phyloP scores from a whole-genome alignment of 495 filamentous ascomycete species.

The Hypoxylon subgilvum region DNA sequence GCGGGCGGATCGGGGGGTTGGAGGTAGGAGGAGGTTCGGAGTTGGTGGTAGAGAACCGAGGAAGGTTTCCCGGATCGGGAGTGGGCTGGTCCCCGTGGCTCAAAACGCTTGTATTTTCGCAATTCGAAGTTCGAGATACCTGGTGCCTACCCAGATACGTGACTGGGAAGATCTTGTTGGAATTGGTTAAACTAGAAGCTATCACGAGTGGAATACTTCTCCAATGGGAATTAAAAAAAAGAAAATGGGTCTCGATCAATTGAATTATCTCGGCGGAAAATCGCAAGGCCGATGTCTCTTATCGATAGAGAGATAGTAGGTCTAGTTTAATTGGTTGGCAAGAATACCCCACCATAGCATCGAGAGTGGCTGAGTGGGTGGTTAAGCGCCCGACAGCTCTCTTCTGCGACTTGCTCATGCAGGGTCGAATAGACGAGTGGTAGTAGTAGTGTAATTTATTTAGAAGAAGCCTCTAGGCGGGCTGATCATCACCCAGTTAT shows the following conservation, averaged over 20 bases:
- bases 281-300: constrained; percentile 6
- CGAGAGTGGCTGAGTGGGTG: constrained; percentile 26
- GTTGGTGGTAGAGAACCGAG: neutral
- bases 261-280: constrained; percentile 15
- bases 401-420: neutral
- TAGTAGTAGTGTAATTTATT: constrained; percentile 11
- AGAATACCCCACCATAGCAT: constrained; percentile 36
- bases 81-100: too few species aligned
- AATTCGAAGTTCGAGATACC: too few species aligned
- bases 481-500: constrained; percentile 12
- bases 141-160: too few species aligned
- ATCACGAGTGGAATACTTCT: constrained; percentile 6
- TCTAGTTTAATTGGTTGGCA: constrained; percentile 14
- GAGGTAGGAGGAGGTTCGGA: neutral
- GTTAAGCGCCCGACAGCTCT: constrained; percentile 36
- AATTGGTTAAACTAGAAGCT: constrained; percentile 11
- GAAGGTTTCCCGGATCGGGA: neutral
- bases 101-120: too few species aligned
- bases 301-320: constrained; percentile 24
- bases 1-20: constrained; percentile 3
- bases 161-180: too few species aligned
- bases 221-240: constrained; percentile 5
- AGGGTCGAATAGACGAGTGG: neutral
- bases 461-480: constrained; percentile 8
- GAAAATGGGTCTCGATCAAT: constrained; percentile 10